A percentile compares a stretch with the other conserved stretches of the same genome.
These are phyloP conservation scores for Cercospora citrullina DNA, from an alignment of 2,329 filamentous ascomycete genomes.

Conservation along the genomic window DNA sequence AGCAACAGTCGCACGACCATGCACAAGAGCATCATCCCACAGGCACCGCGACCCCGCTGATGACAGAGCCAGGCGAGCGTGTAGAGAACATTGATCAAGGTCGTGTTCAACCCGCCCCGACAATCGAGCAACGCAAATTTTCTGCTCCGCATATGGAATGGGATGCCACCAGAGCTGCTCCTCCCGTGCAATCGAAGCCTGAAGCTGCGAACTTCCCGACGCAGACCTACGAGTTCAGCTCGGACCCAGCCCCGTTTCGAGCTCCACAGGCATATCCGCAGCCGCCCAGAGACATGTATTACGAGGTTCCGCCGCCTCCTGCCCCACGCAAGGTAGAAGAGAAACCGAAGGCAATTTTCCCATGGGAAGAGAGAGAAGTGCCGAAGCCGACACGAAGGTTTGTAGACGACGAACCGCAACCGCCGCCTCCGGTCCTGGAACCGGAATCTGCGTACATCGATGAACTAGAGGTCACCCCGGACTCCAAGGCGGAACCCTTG, in stretches of 20 bases:
- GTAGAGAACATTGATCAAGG: conserved; percentile 49
- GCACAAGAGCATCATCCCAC: conserved; percentile 10
- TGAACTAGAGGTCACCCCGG: conserved; percentile 33
- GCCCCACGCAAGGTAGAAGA: conserved; percentile 57
- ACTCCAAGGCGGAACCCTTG: conserved; percentile 27
- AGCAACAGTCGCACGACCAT: conserved; percentile 14
- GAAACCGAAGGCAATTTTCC: conserved; percentile 70
- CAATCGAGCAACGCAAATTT: conserved; percentile 52
- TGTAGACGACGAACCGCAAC: conserved; percentile 50
- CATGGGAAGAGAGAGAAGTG: conserved; percentile 75
- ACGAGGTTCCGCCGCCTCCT: conserved; percentile 65
- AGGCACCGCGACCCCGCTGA: conserved; percentile 33
- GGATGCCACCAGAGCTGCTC: conserved; percentile 62
- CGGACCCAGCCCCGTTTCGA: conserved; percentile 71
- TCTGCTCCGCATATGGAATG: conserved; percentile 61
- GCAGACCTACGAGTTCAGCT: conserved; percentile 80
- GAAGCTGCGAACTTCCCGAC: conserved; percentile 83
- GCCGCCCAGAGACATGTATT: conserved; percentile 85
- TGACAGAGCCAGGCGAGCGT: conserved; percentile 46
- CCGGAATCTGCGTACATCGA: conserved; percentile 28
- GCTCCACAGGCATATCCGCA: conserved; percentile 76
- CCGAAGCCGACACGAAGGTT: conserved; percentile 68
- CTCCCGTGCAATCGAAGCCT: conserved; percentile 67
- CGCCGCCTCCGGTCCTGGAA: conserved; percentile 26
- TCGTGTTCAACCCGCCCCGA: conserved; percentile 46